These are phyloP conservation scores for Leucocoprinus leucothites DNA, from an alignment of 768 basidiomycete species.

Conservation along the genomic window DNA sequence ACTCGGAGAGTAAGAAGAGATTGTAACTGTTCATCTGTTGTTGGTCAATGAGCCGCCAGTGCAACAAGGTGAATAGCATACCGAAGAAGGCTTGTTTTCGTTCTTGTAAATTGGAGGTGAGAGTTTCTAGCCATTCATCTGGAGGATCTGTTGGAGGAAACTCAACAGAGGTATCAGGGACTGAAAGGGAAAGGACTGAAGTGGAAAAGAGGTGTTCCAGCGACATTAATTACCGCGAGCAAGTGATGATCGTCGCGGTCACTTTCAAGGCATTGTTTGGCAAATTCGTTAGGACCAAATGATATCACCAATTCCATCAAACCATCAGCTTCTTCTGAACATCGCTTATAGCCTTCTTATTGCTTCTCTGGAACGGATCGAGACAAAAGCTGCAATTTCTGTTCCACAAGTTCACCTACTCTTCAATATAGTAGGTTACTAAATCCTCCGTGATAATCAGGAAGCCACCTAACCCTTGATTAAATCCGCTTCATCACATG, in stretches of 20 bases:
- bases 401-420: too few relatives aligned
- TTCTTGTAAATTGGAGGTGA: conserved; percentile 42
- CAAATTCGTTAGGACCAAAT: background rate
- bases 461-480: background rate
- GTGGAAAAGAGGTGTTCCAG: conserved; percentile 65
- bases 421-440: too few relatives aligned
- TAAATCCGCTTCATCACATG: background rate
- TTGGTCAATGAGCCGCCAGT: conserved; percentile 21
- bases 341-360: too few relatives aligned
- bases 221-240: conserved; percentile 29
- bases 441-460: background rate
- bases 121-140: conserved; percentile 55
- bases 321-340: too few relatives aligned
- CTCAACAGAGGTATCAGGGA: conserved; percentile 62
- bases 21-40: conserved; percentile 54
- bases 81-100: conserved; percentile 75
- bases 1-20: conserved; percentile 51
- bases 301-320: background rate
- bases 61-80: conserved; percentile 29
- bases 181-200: conserved; percentile 55
- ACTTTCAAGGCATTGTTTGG: background rate
- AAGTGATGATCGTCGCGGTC: background rate
- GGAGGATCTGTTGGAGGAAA: conserved; percentile 46
- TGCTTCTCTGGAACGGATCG: too few relatives aligned
- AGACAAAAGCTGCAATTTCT: too few relatives aligned